A percentile compares a stretch with the other conserved stretches of the same genome.
Conservation (phyloP, 1,284 basidiomycete species). For the Moesziomyces aphidis region DNA sequence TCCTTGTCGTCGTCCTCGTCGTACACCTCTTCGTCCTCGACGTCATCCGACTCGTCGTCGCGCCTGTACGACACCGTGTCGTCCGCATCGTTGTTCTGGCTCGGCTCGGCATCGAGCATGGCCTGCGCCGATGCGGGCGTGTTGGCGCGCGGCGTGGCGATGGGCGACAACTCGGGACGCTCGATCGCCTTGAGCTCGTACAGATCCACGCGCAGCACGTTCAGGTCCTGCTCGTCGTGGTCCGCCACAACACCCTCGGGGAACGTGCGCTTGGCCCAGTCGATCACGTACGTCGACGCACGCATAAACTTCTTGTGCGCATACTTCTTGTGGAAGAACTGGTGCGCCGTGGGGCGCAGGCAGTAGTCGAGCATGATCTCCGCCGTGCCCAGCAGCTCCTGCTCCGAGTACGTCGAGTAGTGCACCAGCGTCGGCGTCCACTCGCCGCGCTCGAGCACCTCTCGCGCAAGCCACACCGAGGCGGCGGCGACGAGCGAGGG, state of each 20-base stretch:
- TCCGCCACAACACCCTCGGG: constrained; percentile 56
- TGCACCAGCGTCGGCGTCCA: constrained; percentile 88
- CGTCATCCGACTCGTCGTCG: constrained; percentile 6
- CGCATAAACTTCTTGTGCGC: constrained; percentile 67
- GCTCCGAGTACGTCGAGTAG: constrained; percentile 90
- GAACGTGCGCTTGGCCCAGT: constrained; percentile 63
- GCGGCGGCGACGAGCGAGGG: constrained; percentile 90
- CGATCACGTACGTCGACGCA: constrained; percentile 61
- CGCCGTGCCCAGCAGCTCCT: constrained; percentile 84
- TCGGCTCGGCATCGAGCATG: constrained; percentile 27
- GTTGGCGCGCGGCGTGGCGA: constrained; percentile 30
- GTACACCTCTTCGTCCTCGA: constrained; percentile 11
- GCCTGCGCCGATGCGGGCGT: constrained; percentile 22
- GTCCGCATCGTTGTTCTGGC: constrained; percentile 19
- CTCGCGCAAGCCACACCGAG: constrained; percentile 88
- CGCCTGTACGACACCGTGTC: constrained; percentile 22
- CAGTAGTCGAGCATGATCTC: constrained; percentile 91
- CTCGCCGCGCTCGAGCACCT: constrained; percentile 82
- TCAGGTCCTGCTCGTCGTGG: constrained; percentile 43
- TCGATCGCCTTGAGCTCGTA: constrained; percentile 50
- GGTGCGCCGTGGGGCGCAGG: constrained; percentile 60
- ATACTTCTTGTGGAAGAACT: constrained; percentile 67
- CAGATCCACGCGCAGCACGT: constrained; percentile 57
- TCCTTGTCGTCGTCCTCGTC: constrained; percentile 7
- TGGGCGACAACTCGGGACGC: constrained; percentile 45